phyloP scores from a whole-genome alignment of 192 early-diverging fungal species.

The Backusella liffmaniae region DNA sequence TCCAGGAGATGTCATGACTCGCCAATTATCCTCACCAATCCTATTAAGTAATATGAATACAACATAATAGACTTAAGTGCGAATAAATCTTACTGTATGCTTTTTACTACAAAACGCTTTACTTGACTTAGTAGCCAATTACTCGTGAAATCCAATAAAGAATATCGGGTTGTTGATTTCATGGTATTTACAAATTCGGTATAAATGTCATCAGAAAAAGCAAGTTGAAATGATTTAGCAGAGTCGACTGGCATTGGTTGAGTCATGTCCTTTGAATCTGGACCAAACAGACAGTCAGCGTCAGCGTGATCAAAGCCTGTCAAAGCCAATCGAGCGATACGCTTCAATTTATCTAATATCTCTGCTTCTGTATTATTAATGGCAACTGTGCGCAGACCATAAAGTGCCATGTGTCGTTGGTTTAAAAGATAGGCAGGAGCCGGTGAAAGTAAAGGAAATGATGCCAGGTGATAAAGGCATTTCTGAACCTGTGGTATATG shows the following conservation, averaged over 20 bases:
- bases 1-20: constrained; percentile 74
- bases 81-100: constrained; percentile 30
- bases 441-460: constrained; percentile 41
- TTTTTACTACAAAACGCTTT: constrained; percentile 48
- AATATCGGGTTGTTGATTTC: constrained; percentile 45
- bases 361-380: constrained; percentile 18
- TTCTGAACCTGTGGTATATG: constrained; percentile 35
- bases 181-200: constrained; percentile 34
- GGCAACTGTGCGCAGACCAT: constrained; percentile 10
- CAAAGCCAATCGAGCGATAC: constrained; percentile 13
- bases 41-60: background rate
- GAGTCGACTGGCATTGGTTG: constrained; percentile 37
- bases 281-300: constrained; percentile 17
- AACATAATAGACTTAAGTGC: background rate
- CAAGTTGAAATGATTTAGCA: constrained; percentile 29
- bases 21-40: constrained; percentile 73
- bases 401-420: constrained; percentile 44
- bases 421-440: constrained; percentile 43
- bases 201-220: constrained; percentile 33
- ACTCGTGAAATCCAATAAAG: constrained; percentile 41
- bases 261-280: constrained; percentile 38
- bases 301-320: constrained; percentile 15
- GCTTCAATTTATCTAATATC: constrained; percentile 13
- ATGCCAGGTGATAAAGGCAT: constrained; percentile 47
- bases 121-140: constrained; percentile 47